A percentile compares a stretch with the other conserved stretches of the same genome.
Conservation (phyloP, 1,284 basidiomycete genomes). For the Peniophora sp. region DNA sequence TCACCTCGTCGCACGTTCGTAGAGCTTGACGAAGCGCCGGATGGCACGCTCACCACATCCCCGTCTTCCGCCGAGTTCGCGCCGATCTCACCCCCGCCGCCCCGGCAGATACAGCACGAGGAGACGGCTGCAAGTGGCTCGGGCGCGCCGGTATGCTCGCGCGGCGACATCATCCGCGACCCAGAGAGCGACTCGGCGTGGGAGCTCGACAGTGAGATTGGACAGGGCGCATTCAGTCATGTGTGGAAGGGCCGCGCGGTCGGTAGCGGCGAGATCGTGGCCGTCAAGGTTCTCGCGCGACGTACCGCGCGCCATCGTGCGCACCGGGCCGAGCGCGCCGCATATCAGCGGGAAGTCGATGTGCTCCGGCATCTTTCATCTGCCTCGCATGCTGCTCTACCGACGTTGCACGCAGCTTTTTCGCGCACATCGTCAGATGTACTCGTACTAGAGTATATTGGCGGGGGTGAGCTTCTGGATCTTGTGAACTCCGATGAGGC, state of each 20-base stretch:
- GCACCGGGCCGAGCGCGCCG: slow-evolving; percentile 50
- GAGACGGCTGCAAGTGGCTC: not conserved
- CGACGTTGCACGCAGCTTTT: slow-evolving; percentile 63
- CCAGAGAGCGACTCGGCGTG: slow-evolving; percentile 11
- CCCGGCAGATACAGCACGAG: not conserved
- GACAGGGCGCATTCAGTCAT: slow-evolving; percentile 69
- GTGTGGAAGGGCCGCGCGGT: slow-evolving; percentile 40
- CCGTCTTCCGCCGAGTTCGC: slow-evolving; percentile 4
- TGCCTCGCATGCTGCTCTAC: slow-evolving; percentile 71
- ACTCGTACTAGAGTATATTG: slow-evolving; percentile 72
- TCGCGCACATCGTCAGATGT: slow-evolving; percentile 72
- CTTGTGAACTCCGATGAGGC: slow-evolving; percentile 61
- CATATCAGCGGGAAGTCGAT: slow-evolving; percentile 84
- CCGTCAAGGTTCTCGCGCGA: slow-evolving; percentile 81
- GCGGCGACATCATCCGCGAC: not conserved
- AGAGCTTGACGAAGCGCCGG: slow-evolving; percentile 5
- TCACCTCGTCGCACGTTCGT: slow-evolving; percentile 7
- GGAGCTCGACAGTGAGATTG: slow-evolving; percentile 48
- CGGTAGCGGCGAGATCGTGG: slow-evolving; percentile 40
- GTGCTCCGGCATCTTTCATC: slow-evolving; percentile 46
- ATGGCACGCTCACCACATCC: slow-evolving; percentile 5
- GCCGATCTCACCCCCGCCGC: not conserved
- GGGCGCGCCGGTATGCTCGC: not conserved
- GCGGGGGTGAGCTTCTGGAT: slow-evolving; percentile 82
- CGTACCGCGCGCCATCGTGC: not conserved